phyloP scores from a whole-genome alignment of 768 basidiomycete genomes.

The Hypholoma fasciculare region DNA sequence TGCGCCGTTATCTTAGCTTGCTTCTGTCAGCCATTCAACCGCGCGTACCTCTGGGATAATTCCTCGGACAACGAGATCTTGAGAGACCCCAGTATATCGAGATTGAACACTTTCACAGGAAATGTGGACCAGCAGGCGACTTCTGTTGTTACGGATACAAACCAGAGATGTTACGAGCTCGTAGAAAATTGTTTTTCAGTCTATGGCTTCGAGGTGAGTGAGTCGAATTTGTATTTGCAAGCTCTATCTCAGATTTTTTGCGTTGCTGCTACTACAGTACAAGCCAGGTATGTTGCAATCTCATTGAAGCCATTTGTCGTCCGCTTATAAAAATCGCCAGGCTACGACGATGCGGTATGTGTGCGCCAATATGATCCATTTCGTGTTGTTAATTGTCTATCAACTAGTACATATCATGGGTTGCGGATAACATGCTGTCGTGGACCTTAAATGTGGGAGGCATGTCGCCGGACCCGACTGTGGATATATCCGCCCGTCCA shows the following conservation, averaged over 20 bases:
- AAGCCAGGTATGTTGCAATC: slow-evolving; percentile 46
- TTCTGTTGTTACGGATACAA: slow-evolving; percentile 65
- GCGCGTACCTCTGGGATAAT: slow-evolving; percentile 69
- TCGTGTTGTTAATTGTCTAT: background rate
- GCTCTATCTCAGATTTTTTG: background rate
- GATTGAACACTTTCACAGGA: slow-evolving; percentile 69
- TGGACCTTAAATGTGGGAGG: slow-evolving; percentile 74
- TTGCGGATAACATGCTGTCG: slow-evolving; percentile 54
- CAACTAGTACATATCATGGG: slow-evolving; percentile 77
- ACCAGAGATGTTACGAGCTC: slow-evolving; percentile 70
- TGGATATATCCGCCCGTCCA: slow-evolving; percentile 66
- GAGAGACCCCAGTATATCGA: slow-evolving; percentile 46
- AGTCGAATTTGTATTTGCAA: background rate
- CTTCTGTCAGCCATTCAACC: slow-evolving; percentile 68
- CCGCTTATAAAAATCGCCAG: slow-evolving; percentile 4
- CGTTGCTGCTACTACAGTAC: slow-evolving; percentile 35
- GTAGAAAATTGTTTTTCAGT: slow-evolving; percentile 52
- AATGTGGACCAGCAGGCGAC: slow-evolving; percentile 84
- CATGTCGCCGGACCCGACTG: slow-evolving; percentile 52
- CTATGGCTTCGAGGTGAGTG: slow-evolving; percentile 75
- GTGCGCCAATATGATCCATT: background rate
- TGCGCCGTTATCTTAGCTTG: background rate
- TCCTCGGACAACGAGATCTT: slow-evolving; percentile 60
- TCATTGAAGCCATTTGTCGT: background rate
- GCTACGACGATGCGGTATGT: slow-evolving; percentile 21